Percentiles rank a stretch among this genome's conserved stretches.
Conservation (phyloP, 768 basidiomycete species). For the Boletus edulis region DNA sequence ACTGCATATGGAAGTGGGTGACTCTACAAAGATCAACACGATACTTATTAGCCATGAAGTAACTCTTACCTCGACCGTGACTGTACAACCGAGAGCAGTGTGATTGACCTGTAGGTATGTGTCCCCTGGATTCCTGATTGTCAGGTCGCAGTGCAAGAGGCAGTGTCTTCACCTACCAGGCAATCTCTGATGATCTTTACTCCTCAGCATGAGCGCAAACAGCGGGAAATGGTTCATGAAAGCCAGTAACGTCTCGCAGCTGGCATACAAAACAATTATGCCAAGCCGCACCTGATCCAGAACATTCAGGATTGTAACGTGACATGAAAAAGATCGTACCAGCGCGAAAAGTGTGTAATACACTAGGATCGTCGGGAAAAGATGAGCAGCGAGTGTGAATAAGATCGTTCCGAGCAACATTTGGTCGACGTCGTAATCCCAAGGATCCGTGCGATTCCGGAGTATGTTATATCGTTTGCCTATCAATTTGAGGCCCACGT, state of each 20-base stretch:
- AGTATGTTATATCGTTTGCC: constrained; percentile 89
- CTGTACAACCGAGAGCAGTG: constrained; percentile 22
- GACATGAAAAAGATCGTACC: constrained; percentile 34
- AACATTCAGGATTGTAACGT: background rate
- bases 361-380: constrained; percentile 81
- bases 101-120: constrained; percentile 27
- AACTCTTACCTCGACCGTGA: constrained; percentile 20
- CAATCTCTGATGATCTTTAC: constrained; percentile 80
- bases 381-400: constrained; percentile 77
- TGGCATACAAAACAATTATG: constrained; percentile 58
- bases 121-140: constrained; percentile 19
- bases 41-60: background rate
- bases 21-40: constrained; percentile 37
- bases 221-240: constrained; percentile 93
- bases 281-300: constrained; percentile 46
- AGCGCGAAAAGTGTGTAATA: constrained; percentile 83
- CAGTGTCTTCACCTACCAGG: constrained; percentile 55
- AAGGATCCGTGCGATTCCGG: constrained; percentile 83
- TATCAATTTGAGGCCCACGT: constrained; percentile 27
- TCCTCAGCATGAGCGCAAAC: constrained; percentile 78
- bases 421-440: constrained; percentile 91
- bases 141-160: background rate
- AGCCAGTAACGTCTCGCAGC: constrained; percentile 61
- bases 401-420: constrained; percentile 91
- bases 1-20: constrained; percentile 48